phyloP scores from a whole-genome alignment of 768 basidiomycete genomes.

The Termitomyces sp. region DNA sequence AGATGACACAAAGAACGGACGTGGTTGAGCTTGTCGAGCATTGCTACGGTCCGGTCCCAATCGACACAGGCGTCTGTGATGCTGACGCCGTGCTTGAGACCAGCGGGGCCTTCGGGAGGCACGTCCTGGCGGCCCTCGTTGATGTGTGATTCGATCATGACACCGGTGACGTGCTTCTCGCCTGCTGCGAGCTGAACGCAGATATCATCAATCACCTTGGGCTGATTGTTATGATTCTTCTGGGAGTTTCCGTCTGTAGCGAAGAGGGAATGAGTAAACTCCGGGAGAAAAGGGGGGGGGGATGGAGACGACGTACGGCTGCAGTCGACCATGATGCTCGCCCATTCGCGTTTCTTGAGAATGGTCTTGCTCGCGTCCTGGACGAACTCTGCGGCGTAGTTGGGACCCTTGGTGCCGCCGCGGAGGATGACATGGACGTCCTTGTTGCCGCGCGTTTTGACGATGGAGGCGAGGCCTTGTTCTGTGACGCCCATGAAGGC shows the following conservation, averaged over 20 bases:
- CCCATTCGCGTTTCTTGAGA: slow-evolving; percentile 54
- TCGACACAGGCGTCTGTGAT: slow-evolving; percentile 93
- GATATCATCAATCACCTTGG: slow-evolving; percentile 69
- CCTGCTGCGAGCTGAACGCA: slow-evolving; percentile 72
- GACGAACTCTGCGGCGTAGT: slow-evolving; percentile 75
- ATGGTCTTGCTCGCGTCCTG: slow-evolving; percentile 56
- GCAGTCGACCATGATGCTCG: slow-evolving; percentile 87
- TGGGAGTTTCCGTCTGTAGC: slow-evolving; percentile 88
- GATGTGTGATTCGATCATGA: slow-evolving; percentile 97
- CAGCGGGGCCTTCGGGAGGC: slow-evolving; percentile 61
- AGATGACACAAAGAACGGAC: slow-evolving; percentile 14
- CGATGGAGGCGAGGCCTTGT: slow-evolving; percentile 89
- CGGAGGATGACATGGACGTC: slow-evolving; percentile 97
- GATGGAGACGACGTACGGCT: slow-evolving; percentile 49
- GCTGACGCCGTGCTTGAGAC: slow-evolving; percentile 74
- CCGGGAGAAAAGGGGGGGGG: not conserved
- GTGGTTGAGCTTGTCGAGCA: slow-evolving; percentile 70
- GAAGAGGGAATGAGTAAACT: not conserved
- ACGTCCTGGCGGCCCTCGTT: slow-evolving; percentile 89
- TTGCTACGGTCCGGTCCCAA: slow-evolving; percentile 72
- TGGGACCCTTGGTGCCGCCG: slow-evolving; percentile 88
- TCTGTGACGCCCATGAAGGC: slow-evolving; percentile 94
- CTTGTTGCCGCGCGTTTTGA: slow-evolving; percentile 78
- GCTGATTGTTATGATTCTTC: slow-evolving; percentile 92
- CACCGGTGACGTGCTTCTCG: slow-evolving; percentile 74